Evolutionary conservation across 345 rosid species (phyloP), one percentile per base, ranked within the genome.

Genomic region (Populus ilicifolia): DNA sequence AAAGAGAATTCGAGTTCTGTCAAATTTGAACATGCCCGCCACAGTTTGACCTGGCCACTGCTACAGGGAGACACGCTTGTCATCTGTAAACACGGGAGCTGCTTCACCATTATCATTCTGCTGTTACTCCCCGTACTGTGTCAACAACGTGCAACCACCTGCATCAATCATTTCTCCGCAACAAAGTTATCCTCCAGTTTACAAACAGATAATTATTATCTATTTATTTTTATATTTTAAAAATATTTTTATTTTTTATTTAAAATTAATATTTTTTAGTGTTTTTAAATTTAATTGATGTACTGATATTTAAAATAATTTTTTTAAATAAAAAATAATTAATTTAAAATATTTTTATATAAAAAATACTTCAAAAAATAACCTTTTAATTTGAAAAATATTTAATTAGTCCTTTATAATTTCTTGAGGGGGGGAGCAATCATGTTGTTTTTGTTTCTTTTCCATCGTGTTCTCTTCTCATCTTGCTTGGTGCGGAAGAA

Each of bases 111-210:
- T 41, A 41, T 41, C 44, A 70, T 30, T 18, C 44, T 36, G 81
- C 84, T 85, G 83, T 85, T 81, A 23, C 78, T 44, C 69, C 21
- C 21, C 59, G 59, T 20, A 75, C 83, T 10, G 82, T 83, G 84
- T 30, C 21, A 54, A 80, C 74, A 82, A 76, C 82, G 82, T 75
- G 82, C 77, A 56, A 3, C 63, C 14, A 56, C 1, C 63, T n/a
- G 23, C 27, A 56, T 56, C 63, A 56, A 56, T 56, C 63, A 56
- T 56, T 43, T 17, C 35, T 30, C 6, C 5, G 7, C 13, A 9
- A 5, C 52, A 8, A 8, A 4, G 44, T 54, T 54, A 3, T 4
- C 8, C 33, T 13, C 8, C 5, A 1, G 33, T 21, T 48, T 20
- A 3, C 14, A n/a, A 9, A n/a, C 14, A n/a, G 2, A 18, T 20